A percentile compares a stretch with the other conserved stretches of the same genome.
phyloP scores from a whole-genome alignment of 108 stramenopile species.

The Bacterosira constricta region DNA sequence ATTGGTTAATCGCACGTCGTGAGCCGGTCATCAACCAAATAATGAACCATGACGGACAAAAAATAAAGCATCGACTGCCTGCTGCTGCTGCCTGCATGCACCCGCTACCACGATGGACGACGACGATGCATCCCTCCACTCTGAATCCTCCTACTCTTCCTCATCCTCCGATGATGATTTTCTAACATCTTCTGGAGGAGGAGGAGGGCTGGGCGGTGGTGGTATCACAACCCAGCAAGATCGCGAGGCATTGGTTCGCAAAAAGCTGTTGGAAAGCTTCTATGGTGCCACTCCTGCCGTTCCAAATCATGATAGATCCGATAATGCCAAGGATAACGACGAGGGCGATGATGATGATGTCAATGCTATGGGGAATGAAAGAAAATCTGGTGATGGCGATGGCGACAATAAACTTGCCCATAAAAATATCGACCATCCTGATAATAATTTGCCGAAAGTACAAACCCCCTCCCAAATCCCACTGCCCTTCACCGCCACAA shows the following conservation, averaged over 20 bases:
- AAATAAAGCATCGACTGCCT: too few relatives aligned
- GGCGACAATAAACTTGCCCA: not conserved
- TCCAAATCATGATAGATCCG: constrained; percentile 17
- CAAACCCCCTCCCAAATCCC: constrained; percentile 38
- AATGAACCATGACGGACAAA: too few relatives aligned
- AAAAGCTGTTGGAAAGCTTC: constrained; percentile 86
- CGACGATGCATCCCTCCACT: constrained; percentile 21
- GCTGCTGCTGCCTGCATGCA: too few relatives aligned
- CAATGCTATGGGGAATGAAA: constrained; percentile 19
- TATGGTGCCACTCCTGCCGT: constrained; percentile 63
- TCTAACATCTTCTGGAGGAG: constrained; percentile 40
- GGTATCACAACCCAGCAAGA: constrained; percentile 26
- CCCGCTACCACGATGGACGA: not conserved
- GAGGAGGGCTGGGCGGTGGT: not conserved
- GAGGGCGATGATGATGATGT: constrained; percentile 32
- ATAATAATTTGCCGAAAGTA: not conserved
- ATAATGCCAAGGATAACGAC: not conserved
- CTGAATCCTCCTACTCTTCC: constrained; percentile 9
- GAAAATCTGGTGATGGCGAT: not conserved
- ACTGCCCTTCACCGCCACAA: constrained; percentile 35
- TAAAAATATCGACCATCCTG: not conserved
- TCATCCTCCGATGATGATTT: constrained; percentile 63
- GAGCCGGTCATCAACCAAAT: too few relatives aligned
- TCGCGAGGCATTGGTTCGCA: constrained; percentile 84
- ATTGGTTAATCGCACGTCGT: too few relatives aligned